Evolutionary conservation across 768 basidiomycete species (phyloP).

Genomic region (Tremella fuciformis): DNA sequence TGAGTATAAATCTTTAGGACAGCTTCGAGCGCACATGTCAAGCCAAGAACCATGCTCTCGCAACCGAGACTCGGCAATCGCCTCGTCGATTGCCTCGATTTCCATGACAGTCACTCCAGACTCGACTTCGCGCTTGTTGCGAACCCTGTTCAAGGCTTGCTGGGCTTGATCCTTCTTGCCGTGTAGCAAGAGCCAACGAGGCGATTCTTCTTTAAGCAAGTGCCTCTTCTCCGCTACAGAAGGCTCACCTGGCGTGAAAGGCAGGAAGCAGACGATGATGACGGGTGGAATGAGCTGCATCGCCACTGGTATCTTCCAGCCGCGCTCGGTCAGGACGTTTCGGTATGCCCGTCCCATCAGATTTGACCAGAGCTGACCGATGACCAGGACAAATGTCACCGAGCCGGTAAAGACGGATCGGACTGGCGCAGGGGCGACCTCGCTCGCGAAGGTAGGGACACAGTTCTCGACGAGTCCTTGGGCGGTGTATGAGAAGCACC

Average conservation of each 20-base stretch:
- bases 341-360: slow-evolving; percentile 7
- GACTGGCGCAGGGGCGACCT: slow-evolving; percentile 25
- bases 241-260: slow-evolving; percentile 10
- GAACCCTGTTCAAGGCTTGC: slow-evolving; percentile 1
- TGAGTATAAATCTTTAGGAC: neutral
- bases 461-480: slow-evolving; percentile 27
- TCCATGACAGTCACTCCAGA: slow-evolving; percentile 9
- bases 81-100: slow-evolving; percentile 12
- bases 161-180: slow-evolving; percentile 7
- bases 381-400: slow-evolving; percentile 5
- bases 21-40: slow-evolving; percentile 4
- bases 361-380: slow-evolving; percentile 15
- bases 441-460: slow-evolving; percentile 29
- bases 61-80: neutral
- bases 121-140: neutral
- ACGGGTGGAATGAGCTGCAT: slow-evolving; percentile 26
- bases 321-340: neutral
- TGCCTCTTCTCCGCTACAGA: no score
- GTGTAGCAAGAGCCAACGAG: slow-evolving; percentile 18
- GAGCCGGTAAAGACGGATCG: slow-evolving; percentile 19
- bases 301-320: slow-evolving; percentile 20
- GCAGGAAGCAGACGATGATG: slow-evolving; percentile 15
- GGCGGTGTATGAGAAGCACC: slow-evolving; percentile 19
- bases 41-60: slow-evolving; percentile 8
- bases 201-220: neutral